Evolutionary conservation across 2,329 filamentous ascomycete genomes (phyloP).

Genomic region (Fusarium penzigii): DNA sequence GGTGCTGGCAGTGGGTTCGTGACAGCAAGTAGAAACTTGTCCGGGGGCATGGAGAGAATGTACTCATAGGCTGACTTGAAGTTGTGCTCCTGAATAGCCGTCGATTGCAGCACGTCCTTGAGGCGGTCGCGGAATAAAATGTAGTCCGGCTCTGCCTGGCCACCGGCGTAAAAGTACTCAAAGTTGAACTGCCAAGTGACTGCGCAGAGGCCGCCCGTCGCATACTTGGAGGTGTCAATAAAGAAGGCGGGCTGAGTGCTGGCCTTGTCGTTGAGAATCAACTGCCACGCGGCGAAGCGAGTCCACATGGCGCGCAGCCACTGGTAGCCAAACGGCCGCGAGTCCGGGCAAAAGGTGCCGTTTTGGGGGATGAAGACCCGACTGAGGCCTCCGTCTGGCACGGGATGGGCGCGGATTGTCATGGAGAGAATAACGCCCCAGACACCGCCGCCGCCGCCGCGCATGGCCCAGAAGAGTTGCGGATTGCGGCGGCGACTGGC

Average conservation of each 20-base stretch:
- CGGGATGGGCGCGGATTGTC: constrained; percentile 46
- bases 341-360: constrained; percentile 9
- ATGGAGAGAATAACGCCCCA: constrained; percentile 51
- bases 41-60: constrained; percentile 10
- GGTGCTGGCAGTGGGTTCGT: constrained; percentile 8
- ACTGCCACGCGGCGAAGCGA: constrained; percentile 13
- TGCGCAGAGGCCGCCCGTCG: constrained; percentile 2
- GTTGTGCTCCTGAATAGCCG: constrained; percentile 8
- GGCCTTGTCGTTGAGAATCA: constrained; percentile 10
- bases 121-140: constrained; percentile 8
- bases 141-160: constrained; percentile 5
- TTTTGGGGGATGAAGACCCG: constrained; percentile 8
- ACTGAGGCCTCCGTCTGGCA: constrained; percentile 20
- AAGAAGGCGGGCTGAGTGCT: constrained; percentile 11
- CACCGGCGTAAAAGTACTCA: constrained; percentile 12
- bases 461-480: constrained; percentile 55
- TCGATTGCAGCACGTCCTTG: constrained; percentile 6
- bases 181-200: constrained; percentile 10
- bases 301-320: constrained; percentile 13
- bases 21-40: constrained; percentile 10
- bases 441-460: constrained; percentile 50
- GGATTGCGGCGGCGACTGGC: constrained; percentile 34
- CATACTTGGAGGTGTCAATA: constrained; percentile 5
- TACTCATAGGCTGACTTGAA: constrained; percentile 12
- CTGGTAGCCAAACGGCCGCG: constrained; percentile 9